Percentiles rank a stretch among this genome's conserved stretches.
phyloP scores from a whole-genome alignment of 306 rosid species.

The Potentilla sterilis region DNA sequence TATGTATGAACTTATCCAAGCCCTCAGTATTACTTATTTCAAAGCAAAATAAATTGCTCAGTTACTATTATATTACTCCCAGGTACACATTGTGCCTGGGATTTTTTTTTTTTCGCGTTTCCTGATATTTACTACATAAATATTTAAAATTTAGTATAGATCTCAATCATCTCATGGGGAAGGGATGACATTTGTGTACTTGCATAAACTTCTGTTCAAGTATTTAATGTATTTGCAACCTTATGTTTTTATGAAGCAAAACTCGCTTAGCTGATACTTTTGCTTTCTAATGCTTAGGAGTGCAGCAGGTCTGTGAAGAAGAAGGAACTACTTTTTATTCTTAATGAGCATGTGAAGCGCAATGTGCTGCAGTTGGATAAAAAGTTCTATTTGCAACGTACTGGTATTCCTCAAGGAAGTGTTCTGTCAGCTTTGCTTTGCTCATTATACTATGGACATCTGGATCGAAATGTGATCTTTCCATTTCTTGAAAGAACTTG shows the following conservation, averaged over 20 bases:
- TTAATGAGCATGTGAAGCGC: slow-evolving; percentile 65
- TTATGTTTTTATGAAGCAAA: not conserved
- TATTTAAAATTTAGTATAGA: not conserved
- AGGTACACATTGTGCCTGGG: no score
- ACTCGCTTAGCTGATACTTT: slow-evolving; percentile 15
- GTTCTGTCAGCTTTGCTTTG: slow-evolving; percentile 81
- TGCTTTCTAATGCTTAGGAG: slow-evolving; percentile 41
- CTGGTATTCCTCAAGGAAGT: slow-evolving; percentile 95
- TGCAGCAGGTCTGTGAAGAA: slow-evolving; percentile 39
- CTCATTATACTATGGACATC: slow-evolving; percentile 70
- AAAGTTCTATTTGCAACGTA: slow-evolving; percentile 68
- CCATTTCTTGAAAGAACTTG: slow-evolving; percentile 59
- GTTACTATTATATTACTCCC: not conserved
- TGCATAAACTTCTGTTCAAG: not conserved
- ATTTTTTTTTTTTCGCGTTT: no score
- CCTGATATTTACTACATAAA: not conserved
- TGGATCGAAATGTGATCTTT: slow-evolving; percentile 63
- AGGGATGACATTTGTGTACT: slow-evolving; percentile 1
- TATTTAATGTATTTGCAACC: not conserved
- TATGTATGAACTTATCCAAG: not conserved
- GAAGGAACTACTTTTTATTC: slow-evolving; percentile 33
- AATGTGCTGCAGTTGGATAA: slow-evolving; percentile 72
- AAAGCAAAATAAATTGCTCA: not conserved
- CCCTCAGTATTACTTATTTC: not conserved
- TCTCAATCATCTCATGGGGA: not conserved